phyloP scores from a whole-genome alignment of 2,329 filamentous ascomycete species.

The Venturia aucupariae region DNA sequence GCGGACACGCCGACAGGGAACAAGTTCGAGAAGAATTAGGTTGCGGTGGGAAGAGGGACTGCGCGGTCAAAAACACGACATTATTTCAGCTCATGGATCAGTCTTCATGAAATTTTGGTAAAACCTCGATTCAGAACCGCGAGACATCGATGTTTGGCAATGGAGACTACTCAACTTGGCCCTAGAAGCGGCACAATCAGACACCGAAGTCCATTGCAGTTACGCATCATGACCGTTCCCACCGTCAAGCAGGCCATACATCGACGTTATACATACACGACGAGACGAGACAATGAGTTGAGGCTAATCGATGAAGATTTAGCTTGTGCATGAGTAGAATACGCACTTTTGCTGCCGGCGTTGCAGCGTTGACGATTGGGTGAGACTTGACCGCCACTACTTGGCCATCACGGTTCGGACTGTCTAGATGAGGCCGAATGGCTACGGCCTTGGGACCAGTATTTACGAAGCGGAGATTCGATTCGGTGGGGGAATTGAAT shows the following conservation, averaged over 20 bases:
- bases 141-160: neutral
- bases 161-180: neutral
- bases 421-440: neutral
- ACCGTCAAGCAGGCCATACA: neutral
- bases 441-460: neutral
- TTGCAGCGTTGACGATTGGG: neutral
- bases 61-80: constrained; percentile 11
- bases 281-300: neutral
- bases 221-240: neutral
- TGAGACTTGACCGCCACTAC: neutral
- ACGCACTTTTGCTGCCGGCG: neutral
- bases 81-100: constrained; percentile 13
- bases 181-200: neutral
- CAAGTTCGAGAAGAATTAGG: constrained; percentile 12
- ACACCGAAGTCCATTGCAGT: neutral
- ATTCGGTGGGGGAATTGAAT: neutral
- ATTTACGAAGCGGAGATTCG: neutral
- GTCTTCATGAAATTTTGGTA: neutral
- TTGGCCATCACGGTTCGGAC: neutral
- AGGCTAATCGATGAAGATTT: neutral
- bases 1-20: constrained; percentile 12
- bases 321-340: neutral
- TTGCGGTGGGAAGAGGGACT: neutral
- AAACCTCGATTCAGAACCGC: neutral
- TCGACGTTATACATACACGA: neutral